Conservation (phyloP, 768 basidiomycete species). For the Calocybe cyanea region DNA sequence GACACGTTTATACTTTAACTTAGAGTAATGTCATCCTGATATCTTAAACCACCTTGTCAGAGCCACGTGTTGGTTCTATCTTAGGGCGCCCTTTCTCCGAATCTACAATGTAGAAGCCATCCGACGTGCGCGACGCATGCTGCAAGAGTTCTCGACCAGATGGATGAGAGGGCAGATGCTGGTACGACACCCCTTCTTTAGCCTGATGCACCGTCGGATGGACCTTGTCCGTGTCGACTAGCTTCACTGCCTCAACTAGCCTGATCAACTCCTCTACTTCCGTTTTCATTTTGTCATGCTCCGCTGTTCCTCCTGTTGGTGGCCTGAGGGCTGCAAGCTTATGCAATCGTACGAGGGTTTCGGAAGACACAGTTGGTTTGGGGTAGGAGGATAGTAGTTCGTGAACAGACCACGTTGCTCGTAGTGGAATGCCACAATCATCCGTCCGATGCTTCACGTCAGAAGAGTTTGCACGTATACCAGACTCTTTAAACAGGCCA, state of each 20-base stretch:
- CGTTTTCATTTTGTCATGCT: conserved; percentile 45
- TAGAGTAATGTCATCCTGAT: too few relatives aligned
- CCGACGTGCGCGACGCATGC: conserved; percentile 45
- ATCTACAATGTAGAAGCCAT: conserved; percentile 65
- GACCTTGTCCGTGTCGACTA: conserved; percentile 45
- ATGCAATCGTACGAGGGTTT: conserved; percentile 62
- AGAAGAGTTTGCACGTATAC: conserved; percentile 5
- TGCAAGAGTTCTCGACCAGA: conserved; percentile 44
- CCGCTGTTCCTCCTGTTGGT: conserved; percentile 53
- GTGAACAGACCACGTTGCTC: conserved; percentile 79
- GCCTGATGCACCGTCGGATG: conserved; percentile 27
- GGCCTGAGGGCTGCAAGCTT: conserved; percentile 69
- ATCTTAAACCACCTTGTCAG: background rate
- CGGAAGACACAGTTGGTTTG: conserved; percentile 52
- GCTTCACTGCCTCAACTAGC: conserved; percentile 78
- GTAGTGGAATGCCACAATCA: conserved; percentile 56
- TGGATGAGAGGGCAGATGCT: conserved; percentile 10
- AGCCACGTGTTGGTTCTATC: background rate
- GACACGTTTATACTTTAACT: too few relatives aligned
- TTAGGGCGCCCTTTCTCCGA: conserved; percentile 31
- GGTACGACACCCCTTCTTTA: conserved; percentile 35
- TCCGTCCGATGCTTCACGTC: conserved; percentile 36
- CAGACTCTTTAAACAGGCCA: conserved; percentile 10
- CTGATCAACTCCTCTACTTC: conserved; percentile 71
- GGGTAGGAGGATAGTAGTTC: conserved; percentile 76